Evolutionary conservation across 2,329 filamentous ascomycete species (phyloP).

Genomic region (Aspergillus luchuensis): DNA sequence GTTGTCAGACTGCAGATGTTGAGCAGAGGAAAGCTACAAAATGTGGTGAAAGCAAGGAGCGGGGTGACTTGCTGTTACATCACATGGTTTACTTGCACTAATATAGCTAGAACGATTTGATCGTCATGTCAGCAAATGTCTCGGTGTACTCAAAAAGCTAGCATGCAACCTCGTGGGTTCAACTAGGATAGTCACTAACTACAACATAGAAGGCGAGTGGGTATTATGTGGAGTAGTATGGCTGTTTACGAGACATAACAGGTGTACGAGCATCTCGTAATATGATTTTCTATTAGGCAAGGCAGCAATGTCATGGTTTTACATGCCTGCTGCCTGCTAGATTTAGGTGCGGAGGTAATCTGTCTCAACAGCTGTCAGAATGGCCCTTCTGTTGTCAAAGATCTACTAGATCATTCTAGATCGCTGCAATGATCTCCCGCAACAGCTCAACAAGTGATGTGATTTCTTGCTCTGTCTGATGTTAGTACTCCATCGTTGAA

Average conservation of each 20-base stretch:
- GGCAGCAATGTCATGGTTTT: not conserved
- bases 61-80: not conserved
- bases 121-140: not conserved
- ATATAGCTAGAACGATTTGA: not conserved
- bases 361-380: not conserved
- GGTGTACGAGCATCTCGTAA: not conserved
- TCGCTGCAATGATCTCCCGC: not conserved
- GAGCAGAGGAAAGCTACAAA: not conserved
- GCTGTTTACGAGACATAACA: not conserved
- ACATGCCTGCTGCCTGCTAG: not conserved
- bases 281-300: not conserved
- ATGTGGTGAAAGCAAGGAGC: not conserved
- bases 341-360: not conserved
- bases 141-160: not conserved
- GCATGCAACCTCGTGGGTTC: not conserved
- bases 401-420: not conserved
- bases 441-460: conserved; percentile 3
- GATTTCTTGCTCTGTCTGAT: not conserved
- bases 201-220: not conserved
- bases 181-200: no score
- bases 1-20: not conserved
- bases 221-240: not conserved
- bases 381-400: not conserved
- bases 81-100: not conserved
- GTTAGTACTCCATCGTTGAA: not conserved